These are phyloP conservation scores for Xylariaceae sp. DNA, from an alignment of 2,329 filamentous ascomycete species.

Conservation along the genomic window DNA sequence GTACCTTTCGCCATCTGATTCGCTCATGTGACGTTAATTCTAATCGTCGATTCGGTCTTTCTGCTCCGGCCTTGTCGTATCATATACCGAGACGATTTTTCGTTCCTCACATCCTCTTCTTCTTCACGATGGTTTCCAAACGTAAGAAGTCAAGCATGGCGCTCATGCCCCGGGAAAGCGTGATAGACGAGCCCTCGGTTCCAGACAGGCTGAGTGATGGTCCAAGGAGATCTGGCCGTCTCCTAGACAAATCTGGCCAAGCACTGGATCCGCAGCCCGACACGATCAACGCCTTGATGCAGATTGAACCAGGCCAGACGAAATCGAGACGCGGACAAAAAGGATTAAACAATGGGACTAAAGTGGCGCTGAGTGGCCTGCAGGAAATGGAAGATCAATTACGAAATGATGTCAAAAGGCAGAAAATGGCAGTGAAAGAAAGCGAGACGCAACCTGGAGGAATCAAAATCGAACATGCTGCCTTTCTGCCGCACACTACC, in stretches of 20 bases:
- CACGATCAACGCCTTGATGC: background rate
- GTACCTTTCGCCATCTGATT: conserved; percentile 28
- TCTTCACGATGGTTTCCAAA: conserved; percentile 47
- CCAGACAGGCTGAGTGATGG: background rate
- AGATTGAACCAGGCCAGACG: background rate
- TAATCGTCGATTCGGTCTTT: conserved; percentile 15
- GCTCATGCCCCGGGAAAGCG: conserved; percentile 14
- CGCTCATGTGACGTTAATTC: conserved; percentile 22
- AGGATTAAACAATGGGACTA: conserved; percentile 41
- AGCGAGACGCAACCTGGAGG: conserved; percentile 28
- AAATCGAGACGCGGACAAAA: conserved; percentile 14
- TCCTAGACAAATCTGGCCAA: conserved; percentile 25
- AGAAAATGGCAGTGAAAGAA: conserved; percentile 55
- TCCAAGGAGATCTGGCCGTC: conserved; percentile 35
- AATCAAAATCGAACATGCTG: conserved; percentile 46
- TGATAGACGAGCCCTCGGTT: conserved; percentile 1
- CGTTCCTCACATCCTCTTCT: background rate
- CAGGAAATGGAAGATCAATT: conserved; percentile 58
- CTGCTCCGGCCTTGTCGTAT: conserved; percentile 27
- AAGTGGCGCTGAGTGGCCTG: conserved; percentile 52
- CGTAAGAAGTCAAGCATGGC: conserved; percentile 45
- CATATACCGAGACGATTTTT: conserved; percentile 15
- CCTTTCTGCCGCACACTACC: conserved; percentile 35
- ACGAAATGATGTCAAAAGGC: conserved; percentile 50
- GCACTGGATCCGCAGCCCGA: background rate